Evolutionary conservation across 106 monocot species (phyloP).

Genomic region (Xerophyta viscosa): DNA sequence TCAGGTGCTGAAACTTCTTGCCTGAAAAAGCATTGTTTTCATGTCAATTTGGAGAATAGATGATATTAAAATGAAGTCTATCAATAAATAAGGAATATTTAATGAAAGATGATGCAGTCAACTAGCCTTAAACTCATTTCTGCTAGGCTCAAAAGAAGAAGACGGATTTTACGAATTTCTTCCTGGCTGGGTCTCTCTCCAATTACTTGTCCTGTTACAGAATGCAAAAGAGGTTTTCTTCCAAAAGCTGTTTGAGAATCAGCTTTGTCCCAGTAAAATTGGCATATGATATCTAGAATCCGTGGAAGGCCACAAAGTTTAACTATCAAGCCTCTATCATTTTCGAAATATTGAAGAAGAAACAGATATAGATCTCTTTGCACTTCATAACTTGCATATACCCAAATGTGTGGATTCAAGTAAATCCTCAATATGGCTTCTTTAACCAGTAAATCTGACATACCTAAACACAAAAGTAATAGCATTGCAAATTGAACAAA

Average conservation of each 20-base stretch:
- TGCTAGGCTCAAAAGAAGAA: slow-evolving; percentile 86
- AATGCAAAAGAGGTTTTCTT: slow-evolving; percentile 54
- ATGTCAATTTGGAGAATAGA: not conserved
- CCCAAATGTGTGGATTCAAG: slow-evolving; percentile 90
- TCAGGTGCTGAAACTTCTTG: slow-evolving; percentile 58
- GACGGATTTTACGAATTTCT: slow-evolving; percentile 86
- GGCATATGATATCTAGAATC: slow-evolving; percentile 70
- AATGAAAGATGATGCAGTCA: not conserved
- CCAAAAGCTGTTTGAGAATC: slow-evolving; percentile 33
- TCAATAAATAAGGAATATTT: not conserved
- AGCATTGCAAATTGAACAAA: not conserved
- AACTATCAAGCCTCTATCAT: slow-evolving; percentile 37
- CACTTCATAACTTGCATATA: slow-evolving; percentile 81
- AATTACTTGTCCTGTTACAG: slow-evolving; percentile 48
- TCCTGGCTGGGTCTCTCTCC: slow-evolving; percentile 55
- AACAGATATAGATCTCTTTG: slow-evolving; percentile 94
- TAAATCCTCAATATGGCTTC: slow-evolving; percentile 79
- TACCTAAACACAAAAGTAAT: slow-evolving; percentile 29
- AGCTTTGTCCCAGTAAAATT: slow-evolving; percentile 87
- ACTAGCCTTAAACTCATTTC: slow-evolving; percentile 85
- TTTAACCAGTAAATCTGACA: slow-evolving; percentile 65
- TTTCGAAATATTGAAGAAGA: slow-evolving; percentile 87
- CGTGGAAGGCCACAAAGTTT: slow-evolving; percentile 53
- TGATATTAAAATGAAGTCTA: not conserved
- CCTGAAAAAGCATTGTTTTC: slow-evolving; percentile 30